Conservation (phyloP, 2,329 filamentous ascomycete species). For the Apiospora marii region DNA sequence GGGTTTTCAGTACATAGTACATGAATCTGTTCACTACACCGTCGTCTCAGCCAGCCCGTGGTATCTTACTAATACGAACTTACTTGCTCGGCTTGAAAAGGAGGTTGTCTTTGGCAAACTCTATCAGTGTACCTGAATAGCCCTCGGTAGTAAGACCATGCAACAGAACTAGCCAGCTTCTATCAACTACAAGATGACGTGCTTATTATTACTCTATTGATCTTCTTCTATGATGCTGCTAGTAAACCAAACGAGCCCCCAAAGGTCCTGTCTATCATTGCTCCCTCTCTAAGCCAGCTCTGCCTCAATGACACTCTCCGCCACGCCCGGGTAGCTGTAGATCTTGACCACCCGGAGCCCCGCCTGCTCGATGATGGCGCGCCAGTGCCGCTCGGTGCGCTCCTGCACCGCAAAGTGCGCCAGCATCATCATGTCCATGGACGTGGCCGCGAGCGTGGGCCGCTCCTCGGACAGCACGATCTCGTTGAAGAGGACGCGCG, state of each 20-base stretch:
- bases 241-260: neutral
- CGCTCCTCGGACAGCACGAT: slow-evolving; percentile 41
- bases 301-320: slow-evolving; percentile 39
- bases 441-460: slow-evolving; percentile 35
- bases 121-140: neutral
- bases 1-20: neutral
- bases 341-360: slow-evolving; percentile 33
- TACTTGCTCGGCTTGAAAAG: neutral
- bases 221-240: neutral
- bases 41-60: neutral
- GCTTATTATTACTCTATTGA: neutral
- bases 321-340: slow-evolving; percentile 34
- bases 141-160: neutral
- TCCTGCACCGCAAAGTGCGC: slow-evolving; percentile 34
- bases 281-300: slow-evolving; percentile 29
- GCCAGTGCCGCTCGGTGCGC: slow-evolving; percentile 35
- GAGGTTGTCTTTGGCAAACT: neutral
- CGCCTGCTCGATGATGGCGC: slow-evolving; percentile 30
- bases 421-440: slow-evolving; percentile 39
- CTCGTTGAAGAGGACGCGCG: slow-evolving; percentile 48
- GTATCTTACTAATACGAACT: neutral
- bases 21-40: neutral
- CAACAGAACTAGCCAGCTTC: neutral
- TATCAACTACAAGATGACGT: neutral
- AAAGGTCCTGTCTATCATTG: neutral